phyloP scores from a whole-genome alignment of 2,329 filamentous ascomycete species.

The Claviceps capensis region DNA sequence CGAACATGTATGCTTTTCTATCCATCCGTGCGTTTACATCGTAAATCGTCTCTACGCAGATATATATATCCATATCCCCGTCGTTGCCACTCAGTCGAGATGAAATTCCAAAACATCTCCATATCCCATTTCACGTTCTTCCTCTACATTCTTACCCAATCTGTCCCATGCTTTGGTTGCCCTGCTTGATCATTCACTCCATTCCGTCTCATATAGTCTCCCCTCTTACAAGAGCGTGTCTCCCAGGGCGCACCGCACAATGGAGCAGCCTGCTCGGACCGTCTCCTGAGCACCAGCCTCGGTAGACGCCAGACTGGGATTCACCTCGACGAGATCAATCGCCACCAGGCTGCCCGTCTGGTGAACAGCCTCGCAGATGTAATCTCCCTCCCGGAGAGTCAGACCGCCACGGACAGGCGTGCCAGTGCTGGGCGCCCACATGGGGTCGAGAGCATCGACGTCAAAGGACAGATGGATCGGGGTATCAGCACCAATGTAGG shows the following conservation, averaged over 20 bases:
- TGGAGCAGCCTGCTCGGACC: constrained; percentile 75
- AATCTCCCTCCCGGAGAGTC: constrained; percentile 90
- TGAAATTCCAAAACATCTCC: too few species aligned
- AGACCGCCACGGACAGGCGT: constrained; percentile 88
- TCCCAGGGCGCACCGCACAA: constrained; percentile 82
- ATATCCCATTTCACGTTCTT: too few species aligned
- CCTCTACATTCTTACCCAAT: too few species aligned
- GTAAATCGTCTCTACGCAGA: too few species aligned
- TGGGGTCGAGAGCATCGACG: constrained; percentile 88
- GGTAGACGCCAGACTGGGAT: constrained; percentile 53
- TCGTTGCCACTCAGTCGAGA: too few species aligned
- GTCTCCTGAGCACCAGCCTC: constrained; percentile 67
- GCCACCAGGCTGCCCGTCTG: constrained; percentile 66
- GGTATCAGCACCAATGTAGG: constrained; percentile 84
- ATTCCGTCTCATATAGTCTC: too few species aligned
- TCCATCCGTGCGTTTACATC: too few species aligned
- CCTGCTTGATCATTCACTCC: too few species aligned
- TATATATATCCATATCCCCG: too few species aligned
- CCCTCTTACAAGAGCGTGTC: constrained; percentile 62
- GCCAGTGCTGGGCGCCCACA: constrained; percentile 92
- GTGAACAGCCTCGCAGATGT: constrained; percentile 81
- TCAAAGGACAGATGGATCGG: constrained; percentile 97
- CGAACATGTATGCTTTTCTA: too few species aligned
- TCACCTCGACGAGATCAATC: constrained; percentile 74
- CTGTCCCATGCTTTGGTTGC: too few species aligned